phyloP scores from a whole-genome alignment of 495 filamentous ascomycete species.

The Pyronema omphalodes region DNA sequence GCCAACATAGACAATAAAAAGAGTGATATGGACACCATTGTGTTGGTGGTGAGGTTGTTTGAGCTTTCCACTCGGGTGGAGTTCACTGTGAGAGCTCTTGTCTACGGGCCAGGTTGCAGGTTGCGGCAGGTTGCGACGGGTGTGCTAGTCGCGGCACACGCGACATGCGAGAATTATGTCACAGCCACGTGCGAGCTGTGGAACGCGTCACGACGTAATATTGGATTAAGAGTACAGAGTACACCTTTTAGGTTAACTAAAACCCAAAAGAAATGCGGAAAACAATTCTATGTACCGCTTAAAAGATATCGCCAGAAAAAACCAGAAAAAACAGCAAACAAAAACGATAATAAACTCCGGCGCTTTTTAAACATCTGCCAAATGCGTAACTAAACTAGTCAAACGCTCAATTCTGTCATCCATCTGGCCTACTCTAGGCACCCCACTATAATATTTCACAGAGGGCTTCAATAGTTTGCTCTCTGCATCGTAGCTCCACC shows the following conservation, averaged over 20 bases:
- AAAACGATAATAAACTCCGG: not conserved
- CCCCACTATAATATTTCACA: not conserved
- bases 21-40: not conserved
- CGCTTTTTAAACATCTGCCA: slow-evolving; percentile 11
- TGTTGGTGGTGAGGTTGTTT: not conserved
- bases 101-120: not conserved
- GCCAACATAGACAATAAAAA: not conserved
- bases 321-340: not conserved
- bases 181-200: too few relatives aligned
- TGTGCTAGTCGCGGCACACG: not conserved
- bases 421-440: slow-evolving; percentile 2
- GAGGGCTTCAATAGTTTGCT: not conserved
- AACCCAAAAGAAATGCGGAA: too few relatives aligned
- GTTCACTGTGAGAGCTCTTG: not conserved
- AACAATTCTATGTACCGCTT: not conserved
- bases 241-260: too few relatives aligned
- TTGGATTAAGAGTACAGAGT: too few relatives aligned
- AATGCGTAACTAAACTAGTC: slow-evolving; percentile 20
- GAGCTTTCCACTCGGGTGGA: too few relatives aligned
- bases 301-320: not conserved
- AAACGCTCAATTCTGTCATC: slow-evolving; percentile 20
- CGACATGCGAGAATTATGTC: too few relatives aligned
- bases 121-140: not conserved
- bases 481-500: slow-evolving; percentile 26
- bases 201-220: too few relatives aligned